Percentiles rank a stretch among this genome's conserved stretches.
phyloP scores from a whole-genome alignment of 495 filamentous ascomycete genomes.

The Aspergillus olivimuriae region DNA sequence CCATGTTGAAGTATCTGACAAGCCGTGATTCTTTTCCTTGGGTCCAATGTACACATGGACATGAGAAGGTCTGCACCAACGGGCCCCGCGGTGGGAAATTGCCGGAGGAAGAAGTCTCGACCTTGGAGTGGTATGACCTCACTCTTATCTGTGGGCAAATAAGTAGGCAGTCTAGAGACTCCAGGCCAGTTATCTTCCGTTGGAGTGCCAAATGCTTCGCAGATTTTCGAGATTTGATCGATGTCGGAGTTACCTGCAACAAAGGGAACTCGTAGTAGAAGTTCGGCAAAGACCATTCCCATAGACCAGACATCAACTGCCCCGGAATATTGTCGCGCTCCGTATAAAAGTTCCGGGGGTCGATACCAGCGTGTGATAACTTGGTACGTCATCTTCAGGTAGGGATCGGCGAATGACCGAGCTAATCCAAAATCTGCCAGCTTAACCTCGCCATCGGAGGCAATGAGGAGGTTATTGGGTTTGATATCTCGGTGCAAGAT shows the following conservation, averaged over 20 bases:
- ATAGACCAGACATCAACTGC: conserved; percentile 96
- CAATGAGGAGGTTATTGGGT: conserved; percentile 94
- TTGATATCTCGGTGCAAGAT: conserved; percentile 98
- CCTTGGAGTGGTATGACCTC: conserved; percentile 55
- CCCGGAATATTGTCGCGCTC: conserved; percentile 80
- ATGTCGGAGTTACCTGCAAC: conserved; percentile 77
- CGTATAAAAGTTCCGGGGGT: conserved; percentile 87
- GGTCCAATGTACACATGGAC: conserved; percentile 80
- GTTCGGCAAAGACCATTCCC: conserved; percentile 86
- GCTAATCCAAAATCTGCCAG: conserved; percentile 97
- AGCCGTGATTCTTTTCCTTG: conserved; percentile 71
- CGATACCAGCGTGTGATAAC: conserved; percentile 98
- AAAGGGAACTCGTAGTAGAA: conserved; percentile 74
- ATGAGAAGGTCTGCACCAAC: conserved; percentile 83
- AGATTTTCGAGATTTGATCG: conserved; percentile 72
- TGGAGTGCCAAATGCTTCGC: conserved; percentile 79
- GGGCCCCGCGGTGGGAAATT: conserved; percentile 70
- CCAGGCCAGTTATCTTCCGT: conserved; percentile 95
- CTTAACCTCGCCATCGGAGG: conserved; percentile 86
- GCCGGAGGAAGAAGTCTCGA: conserved; percentile 59
- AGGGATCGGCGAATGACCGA: conserved; percentile 81
- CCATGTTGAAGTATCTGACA: conserved; percentile 68
- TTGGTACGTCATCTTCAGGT: conserved; percentile 80
- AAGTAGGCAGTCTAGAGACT: conserved; percentile 73
- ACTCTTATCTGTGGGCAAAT: conserved; percentile 49